These are phyloP conservation scores for Plantago rigida DNA, from an alignment of 305 asterid species.

Conservation along the genomic window DNA sequence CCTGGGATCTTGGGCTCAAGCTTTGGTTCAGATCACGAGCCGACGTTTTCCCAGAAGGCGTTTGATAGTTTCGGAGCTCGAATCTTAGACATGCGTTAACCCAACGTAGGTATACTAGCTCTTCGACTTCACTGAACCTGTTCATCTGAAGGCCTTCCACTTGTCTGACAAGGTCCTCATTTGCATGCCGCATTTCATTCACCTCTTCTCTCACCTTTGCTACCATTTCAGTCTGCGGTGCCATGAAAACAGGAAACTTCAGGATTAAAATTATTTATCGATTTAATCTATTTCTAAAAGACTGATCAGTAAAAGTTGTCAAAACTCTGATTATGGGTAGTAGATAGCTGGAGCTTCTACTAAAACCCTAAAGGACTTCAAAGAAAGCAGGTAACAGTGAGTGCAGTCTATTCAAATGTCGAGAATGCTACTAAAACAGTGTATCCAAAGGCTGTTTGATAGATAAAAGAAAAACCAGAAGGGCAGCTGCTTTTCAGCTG, in stretches of 20 bases:
- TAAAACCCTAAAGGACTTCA: too few relatives aligned
- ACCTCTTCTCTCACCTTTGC: slow-evolving; percentile 75
- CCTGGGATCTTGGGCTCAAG: slow-evolving; percentile 85
- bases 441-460: too few relatives aligned
- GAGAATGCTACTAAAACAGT: too few relatives aligned
- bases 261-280: slow-evolving; percentile 9
- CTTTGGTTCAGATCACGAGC: slow-evolving; percentile 83
- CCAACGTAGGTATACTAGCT: slow-evolving; percentile 97
- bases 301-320: too few relatives aligned
- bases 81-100: slow-evolving; percentile 83
- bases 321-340: too few relatives aligned
- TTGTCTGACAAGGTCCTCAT: slow-evolving; percentile 83
- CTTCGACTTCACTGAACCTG: slow-evolving; percentile 93
- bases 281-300: too few relatives aligned
- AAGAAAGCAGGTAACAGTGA: too few relatives aligned
- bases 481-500: neutral
- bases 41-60: slow-evolving; percentile 65
- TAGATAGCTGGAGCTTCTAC: too few relatives aligned
- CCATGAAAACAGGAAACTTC: slow-evolving; percentile 20
- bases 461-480: too few relatives aligned
- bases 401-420: too few relatives aligned
- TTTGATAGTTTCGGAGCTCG: slow-evolving; percentile 79
- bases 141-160: slow-evolving; percentile 98
- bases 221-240: slow-evolving; percentile 73
- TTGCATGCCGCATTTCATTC: slow-evolving; percentile 51